phyloP scores from a whole-genome alignment of 192 early-diverging fungal species.

The Rhizoclosmatium globosum region DNA sequence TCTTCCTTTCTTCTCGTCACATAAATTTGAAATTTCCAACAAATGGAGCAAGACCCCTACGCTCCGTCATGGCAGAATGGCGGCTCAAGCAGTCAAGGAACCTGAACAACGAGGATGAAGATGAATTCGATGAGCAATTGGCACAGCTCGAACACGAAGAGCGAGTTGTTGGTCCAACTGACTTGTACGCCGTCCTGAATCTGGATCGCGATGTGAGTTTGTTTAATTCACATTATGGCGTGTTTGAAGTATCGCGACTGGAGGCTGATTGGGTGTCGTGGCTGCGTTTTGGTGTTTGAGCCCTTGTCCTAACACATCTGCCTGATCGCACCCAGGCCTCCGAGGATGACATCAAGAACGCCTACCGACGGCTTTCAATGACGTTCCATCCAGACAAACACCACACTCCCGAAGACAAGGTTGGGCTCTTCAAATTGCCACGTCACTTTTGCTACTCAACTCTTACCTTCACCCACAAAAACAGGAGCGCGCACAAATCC shows the following conservation, averaged over 20 bases:
- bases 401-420: slow-evolving; percentile 50
- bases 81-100: not conserved
- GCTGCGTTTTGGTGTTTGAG: no score
- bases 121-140: slow-evolving; percentile 22
- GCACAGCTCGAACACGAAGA: slow-evolving; percentile 29
- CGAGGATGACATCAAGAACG: slow-evolving; percentile 60
- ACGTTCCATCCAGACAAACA: slow-evolving; percentile 69
- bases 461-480: not conserved
- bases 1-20: no score
- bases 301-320: not conserved
- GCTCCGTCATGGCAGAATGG: not conserved
- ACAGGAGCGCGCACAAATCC: slow-evolving; percentile 49
- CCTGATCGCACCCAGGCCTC: slow-evolving; percentile 41
- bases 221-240: not conserved
- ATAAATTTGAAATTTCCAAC: no score
- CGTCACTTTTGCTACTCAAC: not conserved
- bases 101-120: not conserved
- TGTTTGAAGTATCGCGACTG: no score
- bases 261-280: no score
- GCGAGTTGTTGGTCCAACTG: slow-evolving; percentile 25
- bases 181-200: slow-evolving; percentile 42
- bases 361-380: slow-evolving; percentile 58
- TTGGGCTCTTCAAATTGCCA: not conserved
- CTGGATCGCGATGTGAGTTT: slow-evolving; percentile 34
- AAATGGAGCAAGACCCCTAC: not conserved